Evolutionary conservation across 345 rosid species (phyloP), one percentile per base, ranked within the genome.

Genomic region (Populus euphratica): DNA sequence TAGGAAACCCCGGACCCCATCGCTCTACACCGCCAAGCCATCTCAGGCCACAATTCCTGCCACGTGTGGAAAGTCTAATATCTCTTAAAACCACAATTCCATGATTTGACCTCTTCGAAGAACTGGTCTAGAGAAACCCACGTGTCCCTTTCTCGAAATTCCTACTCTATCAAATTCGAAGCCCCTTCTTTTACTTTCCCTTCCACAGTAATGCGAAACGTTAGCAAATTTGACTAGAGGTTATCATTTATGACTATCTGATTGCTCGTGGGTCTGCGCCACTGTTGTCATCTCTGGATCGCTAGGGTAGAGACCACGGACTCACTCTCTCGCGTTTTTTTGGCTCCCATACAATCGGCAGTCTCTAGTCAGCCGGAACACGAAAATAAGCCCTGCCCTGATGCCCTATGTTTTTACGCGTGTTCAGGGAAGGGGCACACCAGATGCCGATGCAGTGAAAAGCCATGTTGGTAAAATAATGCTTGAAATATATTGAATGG

Each of bases 21-120:
- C 41, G 41, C 33, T 35, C 12, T 0, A 38, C 49, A 74, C 77
- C 70, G 77, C 16, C 77, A 44, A 33, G 39, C 77, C 35, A 75
- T 65, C 71, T 33, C 70, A 47, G 44, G 25, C 77, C 77, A 75
- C 35, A 65, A 16, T 10, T 0, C 64, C 0, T 20, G 52, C 68
- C 76, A 74, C 50, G 56, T 21, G 70, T 38, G 5, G 12, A 25
- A 23, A 11, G 8, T 0, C 25, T 27, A 6, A 41, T 9, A 9
- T 3, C 64, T 23, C 64, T 2, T n/a, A 1, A 21, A 23, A 59
- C 6, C 14, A 10, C 23, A 23, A 25, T 3, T 59, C 27, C 59
- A 18, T 18, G 59, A 6, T 59, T 1, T 29, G 3, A 3, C 14
- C 64, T 8, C 11, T 18, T 23, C 6, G 36, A 76, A 5, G 56